Base-by-base conservation (phyloP, 2,329 filamentous ascomycete species). In the Cladosporium halotolerans region DNA sequence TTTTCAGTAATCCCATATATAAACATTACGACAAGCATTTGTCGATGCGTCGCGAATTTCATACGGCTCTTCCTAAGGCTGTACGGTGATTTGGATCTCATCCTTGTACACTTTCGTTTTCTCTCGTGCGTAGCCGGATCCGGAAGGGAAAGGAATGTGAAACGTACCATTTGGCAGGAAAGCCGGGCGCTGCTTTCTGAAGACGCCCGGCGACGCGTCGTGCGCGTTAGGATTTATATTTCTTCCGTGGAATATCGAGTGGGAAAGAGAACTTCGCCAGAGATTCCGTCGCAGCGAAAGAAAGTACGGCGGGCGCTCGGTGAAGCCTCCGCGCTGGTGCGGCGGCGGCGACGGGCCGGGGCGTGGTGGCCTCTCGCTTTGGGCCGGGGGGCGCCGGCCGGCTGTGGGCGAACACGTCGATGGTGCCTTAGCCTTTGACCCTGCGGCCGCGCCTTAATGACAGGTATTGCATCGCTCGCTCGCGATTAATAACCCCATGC, bases 11-110 rank as follows among this genome's bases (percentile, higher is more conserved):
- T 72, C 71, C 72, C 66, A 64, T 60, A 73, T 69, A 70, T 76
- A 76, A 76, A 73, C 73, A 76, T 73, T 73, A 75, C 72, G 64
- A 68, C 70, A 66, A 65, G 67, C 67, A 74, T 75, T 66, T 75
- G 72, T 70, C 72, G 72, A 75, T 75, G 68, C 72, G 68, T 69
- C 52, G 70, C 70, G 4, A 28, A 70, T 70, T 75, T 76, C 73
- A 74, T 76, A 71, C 74, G 74, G 74, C 74, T 76, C 74, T 76
- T 76, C 74, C 74, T 76, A 74, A 68, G 64, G 62, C 51, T 55
- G 63, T 60, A 62, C 66, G 62, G 64, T 66, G 66, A 62, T 63
- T 58, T 60, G 57, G 54, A 61, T 62, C 57, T 69, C 67, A 69
- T 69, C 67, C 63, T 69, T 63, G 60, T 57, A 58, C 41, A 39